phyloP scores from a whole-genome alignment of 768 basidiomycete genomes.

The Rickenella mellea region DNA sequence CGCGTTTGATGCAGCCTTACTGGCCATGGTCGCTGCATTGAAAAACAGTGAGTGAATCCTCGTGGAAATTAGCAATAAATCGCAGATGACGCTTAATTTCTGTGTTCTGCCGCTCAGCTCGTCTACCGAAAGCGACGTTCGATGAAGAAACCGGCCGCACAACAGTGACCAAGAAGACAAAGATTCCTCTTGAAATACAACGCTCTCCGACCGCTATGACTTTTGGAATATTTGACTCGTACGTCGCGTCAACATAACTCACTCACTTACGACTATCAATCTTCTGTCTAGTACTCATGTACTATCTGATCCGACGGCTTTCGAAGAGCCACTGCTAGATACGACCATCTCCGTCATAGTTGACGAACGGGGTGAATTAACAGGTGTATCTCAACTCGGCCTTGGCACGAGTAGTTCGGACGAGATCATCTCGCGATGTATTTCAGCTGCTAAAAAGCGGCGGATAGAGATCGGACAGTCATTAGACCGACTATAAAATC shows the following conservation, averaged over 20 bases:
- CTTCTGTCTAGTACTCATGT: conserved; percentile 42
- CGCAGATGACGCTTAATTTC: no score
- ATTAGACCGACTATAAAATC: no score
- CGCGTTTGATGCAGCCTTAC: conserved; percentile 79
- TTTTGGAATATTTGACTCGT: conserved; percentile 83
- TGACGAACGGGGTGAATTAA: conserved; percentile 36
- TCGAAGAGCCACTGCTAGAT: conserved; percentile 82
- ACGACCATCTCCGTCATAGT: conserved; percentile 58
- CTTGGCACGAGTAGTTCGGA: conserved; percentile 24
- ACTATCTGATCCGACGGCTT: conserved; percentile 78
- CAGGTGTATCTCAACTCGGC: conserved; percentile 49
- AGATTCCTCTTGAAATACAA: conserved; percentile 36
- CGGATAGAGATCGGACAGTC: no score
- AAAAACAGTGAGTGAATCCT: conserved; percentile 63
- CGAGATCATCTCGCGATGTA: conserved; percentile 29
- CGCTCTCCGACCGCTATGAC: conserved; percentile 42
- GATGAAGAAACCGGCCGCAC: conserved; percentile 58
- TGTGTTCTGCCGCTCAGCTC: conserved; percentile 33
- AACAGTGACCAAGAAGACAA: conserved; percentile 45
- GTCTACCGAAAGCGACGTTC: conserved; percentile 60
- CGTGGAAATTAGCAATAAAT: no score
- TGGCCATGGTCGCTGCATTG: conserved; percentile 83
- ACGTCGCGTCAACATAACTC: conserved; percentile 18
- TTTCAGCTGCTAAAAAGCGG: conserved; percentile 24
- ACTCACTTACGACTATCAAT: neutral